Evolutionary conservation across 805 yeast species (phyloP), one percentile per base, ranked within the genome.

Genomic region (Metschnikowia lochheadii): DNA sequence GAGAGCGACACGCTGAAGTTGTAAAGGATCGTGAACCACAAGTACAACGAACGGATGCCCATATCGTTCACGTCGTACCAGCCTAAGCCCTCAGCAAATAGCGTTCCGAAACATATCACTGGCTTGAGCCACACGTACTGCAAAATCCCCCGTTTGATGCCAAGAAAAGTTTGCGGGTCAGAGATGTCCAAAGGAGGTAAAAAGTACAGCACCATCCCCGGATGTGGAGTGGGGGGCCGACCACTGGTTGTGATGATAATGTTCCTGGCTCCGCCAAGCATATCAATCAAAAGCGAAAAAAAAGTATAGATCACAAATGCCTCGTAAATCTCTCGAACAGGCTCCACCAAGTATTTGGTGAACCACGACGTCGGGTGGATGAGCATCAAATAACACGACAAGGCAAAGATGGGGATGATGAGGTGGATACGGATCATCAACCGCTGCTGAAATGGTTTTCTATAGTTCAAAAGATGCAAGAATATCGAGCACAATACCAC

Each of bases 101-200:
- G 63, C 23, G 78, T 73, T n/a, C 77, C 69, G 11, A 83, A 52
- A 52, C 90, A 85, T n/a, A 91, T 74, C 13, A 89, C 53, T 0
- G 97, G 97, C 61, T 95, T 91, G 52, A 91, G 66, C 97, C 97
- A 94, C 6, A 92, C 96, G 63, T 92, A 94, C 66, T 94, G 99
- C 46, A 94, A 69, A 6, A 94, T 84, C 1, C 95, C 92, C 53
- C 96, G 71, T 61, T 94, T 94, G 45, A 94, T 82, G 17, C 69
- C 69, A 51, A 92, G 68, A 63, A 90, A 88, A 3, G 89, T 83
- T 29, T 75, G 74, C 0, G 99, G 97, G 61, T 94, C 96, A 1
- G 92, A 83, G 32, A 94, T 85, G 65, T 92, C 97, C 21, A 91
- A 69, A 4, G 78, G 79, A 0, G 79, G 73, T 5, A 83, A 61